Percentiles rank a stretch among this genome's conserved stretches.
These are phyloP conservation scores for Stenocarpella maydis DNA, from an alignment of 2,329 filamentous ascomycete genomes.

Conservation along the genomic window DNA sequence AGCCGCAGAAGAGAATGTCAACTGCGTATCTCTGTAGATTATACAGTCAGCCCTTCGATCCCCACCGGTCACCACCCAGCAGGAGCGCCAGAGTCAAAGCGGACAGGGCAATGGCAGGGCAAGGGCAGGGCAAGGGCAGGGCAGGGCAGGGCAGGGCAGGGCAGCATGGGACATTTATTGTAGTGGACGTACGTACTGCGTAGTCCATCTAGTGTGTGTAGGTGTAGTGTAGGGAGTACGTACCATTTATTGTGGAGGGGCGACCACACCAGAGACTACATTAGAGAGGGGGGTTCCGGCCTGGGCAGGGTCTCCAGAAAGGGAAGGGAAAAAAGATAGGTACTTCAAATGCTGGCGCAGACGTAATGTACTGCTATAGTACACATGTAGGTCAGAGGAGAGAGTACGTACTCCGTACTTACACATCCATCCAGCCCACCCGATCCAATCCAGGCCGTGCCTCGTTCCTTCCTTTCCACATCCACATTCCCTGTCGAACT, in stretches of 20 bases:
- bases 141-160: not conserved
- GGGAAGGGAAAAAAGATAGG: not conserved
- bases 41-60: too few relatives aligned
- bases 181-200: too few relatives aligned
- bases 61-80: slow-evolving; percentile 15
- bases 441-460: slow-evolving; percentile 27
- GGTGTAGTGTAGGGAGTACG: too few relatives aligned
- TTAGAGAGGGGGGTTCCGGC: not conserved
- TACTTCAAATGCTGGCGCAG: slow-evolving; percentile 22
- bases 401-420: not conserved
- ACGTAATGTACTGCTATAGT: too few relatives aligned
- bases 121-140: too few relatives aligned
- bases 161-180: not conserved
- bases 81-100: slow-evolving; percentile 20
- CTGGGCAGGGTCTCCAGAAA: slow-evolving; percentile 16
- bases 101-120: not conserved
- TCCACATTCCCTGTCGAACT: slow-evolving; percentile 24
- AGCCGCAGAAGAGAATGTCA: not conserved
- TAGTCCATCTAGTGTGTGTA: too few relatives aligned
- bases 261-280: too few relatives aligned
- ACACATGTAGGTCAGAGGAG: not conserved
- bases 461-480: slow-evolving; percentile 31
- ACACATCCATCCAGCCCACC: slow-evolving; percentile 28
- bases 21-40: too few relatives aligned
- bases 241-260: not conserved